phyloP scores from a whole-genome alignment of 306 rosid species.

The Fagus sylvatica region DNA sequence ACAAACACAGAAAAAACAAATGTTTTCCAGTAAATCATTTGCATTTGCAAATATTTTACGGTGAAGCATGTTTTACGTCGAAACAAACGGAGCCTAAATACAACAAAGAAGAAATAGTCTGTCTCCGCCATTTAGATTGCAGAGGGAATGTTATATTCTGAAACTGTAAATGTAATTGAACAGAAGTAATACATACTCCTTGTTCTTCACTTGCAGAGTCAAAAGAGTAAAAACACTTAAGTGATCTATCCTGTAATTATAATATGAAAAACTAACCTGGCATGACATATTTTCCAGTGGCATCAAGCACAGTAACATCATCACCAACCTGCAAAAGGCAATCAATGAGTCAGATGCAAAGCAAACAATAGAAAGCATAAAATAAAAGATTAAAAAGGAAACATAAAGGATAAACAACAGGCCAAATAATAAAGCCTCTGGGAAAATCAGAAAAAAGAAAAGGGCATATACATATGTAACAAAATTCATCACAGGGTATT shows the following conservation, averaged over 20 bases:
- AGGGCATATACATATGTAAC: neutral
- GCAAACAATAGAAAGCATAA: constrained; percentile 19
- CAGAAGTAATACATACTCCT: neutral
- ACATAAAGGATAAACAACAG: neutral
- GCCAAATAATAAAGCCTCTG: neutral
- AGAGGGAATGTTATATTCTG: neutral
- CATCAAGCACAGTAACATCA: constrained; percentile 79
- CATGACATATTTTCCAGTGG: constrained; percentile 93
- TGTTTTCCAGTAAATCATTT: too few species aligned
- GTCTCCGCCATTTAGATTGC: neutral
- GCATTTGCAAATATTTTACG: too few species aligned
- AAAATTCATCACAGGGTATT: neutral
- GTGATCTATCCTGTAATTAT: neutral
- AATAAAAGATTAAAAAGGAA: neutral
- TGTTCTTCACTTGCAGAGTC: neutral
- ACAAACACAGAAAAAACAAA: too few species aligned
- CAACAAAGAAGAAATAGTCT: constrained; percentile 7
- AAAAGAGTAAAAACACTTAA: neutral
- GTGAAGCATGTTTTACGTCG: too few species aligned
- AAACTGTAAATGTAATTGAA: neutral
- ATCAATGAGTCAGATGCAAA: constrained; percentile 4
- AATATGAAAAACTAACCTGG: constrained; percentile 61
- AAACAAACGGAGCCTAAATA: too few species aligned
- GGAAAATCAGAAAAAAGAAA: neutral
- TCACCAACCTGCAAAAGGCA: constrained; percentile 65